phyloP scores from a whole-genome alignment of 805 yeast species.

The Candida lessepsii region DNA sequence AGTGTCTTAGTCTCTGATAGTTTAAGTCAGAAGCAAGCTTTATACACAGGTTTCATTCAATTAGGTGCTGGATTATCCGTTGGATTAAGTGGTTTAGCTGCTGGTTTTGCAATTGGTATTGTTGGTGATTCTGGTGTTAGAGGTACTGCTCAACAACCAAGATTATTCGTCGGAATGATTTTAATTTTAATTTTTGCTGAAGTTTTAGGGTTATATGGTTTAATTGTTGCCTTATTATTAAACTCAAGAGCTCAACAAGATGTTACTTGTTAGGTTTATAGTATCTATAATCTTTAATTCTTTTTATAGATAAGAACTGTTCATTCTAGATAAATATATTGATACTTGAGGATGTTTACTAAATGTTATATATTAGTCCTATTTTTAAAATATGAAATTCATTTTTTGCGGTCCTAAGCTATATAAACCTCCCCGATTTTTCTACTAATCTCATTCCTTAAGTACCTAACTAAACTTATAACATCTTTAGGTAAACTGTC shows the following conservation, averaged over 20 bases:
- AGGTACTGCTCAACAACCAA: slow-evolving; percentile 82
- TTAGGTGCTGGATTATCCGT: slow-evolving; percentile 93
- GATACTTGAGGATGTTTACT: neutral
- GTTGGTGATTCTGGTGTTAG: slow-evolving; percentile 94
- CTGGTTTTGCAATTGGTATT: slow-evolving; percentile 94
- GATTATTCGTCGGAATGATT: slow-evolving; percentile 86
- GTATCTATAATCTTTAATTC: neutral
- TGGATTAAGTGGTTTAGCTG: slow-evolving; percentile 93
- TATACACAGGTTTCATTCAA: slow-evolving; percentile 98
- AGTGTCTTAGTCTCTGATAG: slow-evolving; percentile 91
- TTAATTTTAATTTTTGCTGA: slow-evolving; percentile 88
- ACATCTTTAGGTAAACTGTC: slow-evolving; percentile 25
- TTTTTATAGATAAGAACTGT: slow-evolving; percentile 5
- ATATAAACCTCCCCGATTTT: slow-evolving; percentile 37
- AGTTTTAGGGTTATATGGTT: slow-evolving; percentile 86
- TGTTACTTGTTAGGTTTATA: slow-evolving; percentile 61
- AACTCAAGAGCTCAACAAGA: slow-evolving; percentile 97
- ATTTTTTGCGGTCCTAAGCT: too few relatives aligned
- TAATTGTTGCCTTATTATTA: slow-evolving; percentile 94
- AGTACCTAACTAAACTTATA: slow-evolving; percentile 21
- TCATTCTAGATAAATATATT: neutral
- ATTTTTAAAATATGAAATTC: too few relatives aligned
- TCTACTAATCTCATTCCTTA: slow-evolving; percentile 33
- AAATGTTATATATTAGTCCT: too few relatives aligned
- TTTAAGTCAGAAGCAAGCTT: slow-evolving; percentile 83